These are phyloP conservation scores for Lanmaoa pseudosensibilis DNA, from an alignment of 768 basidiomycete genomes.

Conservation along the genomic window DNA sequence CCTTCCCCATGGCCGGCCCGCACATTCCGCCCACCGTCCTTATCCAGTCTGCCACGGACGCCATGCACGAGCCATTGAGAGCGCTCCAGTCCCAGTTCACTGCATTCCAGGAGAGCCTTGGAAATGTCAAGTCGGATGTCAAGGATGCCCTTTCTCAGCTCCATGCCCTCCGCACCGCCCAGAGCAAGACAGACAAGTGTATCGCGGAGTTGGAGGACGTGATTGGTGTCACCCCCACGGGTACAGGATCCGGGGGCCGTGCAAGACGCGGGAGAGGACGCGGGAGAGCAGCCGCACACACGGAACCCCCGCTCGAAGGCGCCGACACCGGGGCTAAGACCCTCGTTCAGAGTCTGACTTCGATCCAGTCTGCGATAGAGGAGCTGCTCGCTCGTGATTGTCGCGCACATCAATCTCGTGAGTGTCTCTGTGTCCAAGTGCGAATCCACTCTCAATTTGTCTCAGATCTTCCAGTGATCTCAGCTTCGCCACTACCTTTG, in stretches of 20 bases:
- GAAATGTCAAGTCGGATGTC: conserved; percentile 11
- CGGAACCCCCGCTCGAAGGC: not conserved
- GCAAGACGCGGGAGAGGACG: not conserved
- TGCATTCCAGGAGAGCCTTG: conserved; percentile 10
- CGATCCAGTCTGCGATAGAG: conserved; percentile 23
- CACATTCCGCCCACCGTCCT: not conserved
- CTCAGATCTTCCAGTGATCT: not conserved
- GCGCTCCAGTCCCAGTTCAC: conserved; percentile 19
- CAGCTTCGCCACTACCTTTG: too few species aligned
- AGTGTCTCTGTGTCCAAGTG: not conserved
- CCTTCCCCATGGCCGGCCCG: not conserved
- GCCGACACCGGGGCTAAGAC: not conserved
- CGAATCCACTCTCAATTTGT: not conserved
- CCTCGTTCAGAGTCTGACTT: conserved; percentile 13
- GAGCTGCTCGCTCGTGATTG: conserved; percentile 17
- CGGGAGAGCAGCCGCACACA: not conserved
- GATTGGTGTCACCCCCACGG: conserved; percentile 10
- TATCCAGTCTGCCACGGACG: too few species aligned
- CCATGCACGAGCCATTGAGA: not conserved
- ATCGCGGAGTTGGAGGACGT: conserved; percentile 14
- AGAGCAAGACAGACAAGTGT: conserved; percentile 8
- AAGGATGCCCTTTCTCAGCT: conserved; percentile 18
- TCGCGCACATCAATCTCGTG: conserved; percentile 4
- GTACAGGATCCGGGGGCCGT: not conserved
- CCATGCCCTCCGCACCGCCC: conserved; percentile 12